Evolutionary conservation across 345 rosid species (phyloP), one percentile per base, ranked within the genome.

Genomic region (Bruguiera gymnorhiza): DNA sequence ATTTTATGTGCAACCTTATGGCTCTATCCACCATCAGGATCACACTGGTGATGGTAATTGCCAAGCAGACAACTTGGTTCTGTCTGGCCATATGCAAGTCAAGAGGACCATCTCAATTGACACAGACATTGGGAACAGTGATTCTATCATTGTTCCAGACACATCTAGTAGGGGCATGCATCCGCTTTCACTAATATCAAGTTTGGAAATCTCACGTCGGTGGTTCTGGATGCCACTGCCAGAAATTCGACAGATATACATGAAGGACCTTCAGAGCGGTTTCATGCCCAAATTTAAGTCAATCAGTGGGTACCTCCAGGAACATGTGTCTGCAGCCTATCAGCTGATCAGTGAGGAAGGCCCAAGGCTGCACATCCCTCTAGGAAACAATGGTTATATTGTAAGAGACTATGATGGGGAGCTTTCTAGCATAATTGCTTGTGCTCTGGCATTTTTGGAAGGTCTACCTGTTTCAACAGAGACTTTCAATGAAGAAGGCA

Each of bases 191-290:
- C 67, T 63, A 8, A 74, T 73, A 53, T 74, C 81, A 19, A 71
- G 68, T 79, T 82, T 85, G 74, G 83, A 86, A 66, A 76, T 72
- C 57, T 53, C 76, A 54, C 69, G 67, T 65, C 93, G 85, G 72
- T 92, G 99, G 97, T 89, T 84, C 80, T 96, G 97, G 98, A 86
- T 58, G 80, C 88, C 96, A 24, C 88, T 87, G 66, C 69, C 86
- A 70, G 91, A 96, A 72, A 83, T 92, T 72, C 87, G 74, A 55
- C 77, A 71, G 67, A 83, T 78, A 43, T 81, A 79, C 66, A 63
- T 81, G 75, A 86, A 76, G n/a, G 89, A 90, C 76, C 78, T 95
- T 78, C 82, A 66, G 76, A 79, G 85, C 76, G 89, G 88, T 60
- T 83, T 63, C 83, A 71, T 73, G 77, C 86, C 91, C 24, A 88